Conservation (phyloP, 345 rosid genomes). For the Populus davidiana region DNA sequence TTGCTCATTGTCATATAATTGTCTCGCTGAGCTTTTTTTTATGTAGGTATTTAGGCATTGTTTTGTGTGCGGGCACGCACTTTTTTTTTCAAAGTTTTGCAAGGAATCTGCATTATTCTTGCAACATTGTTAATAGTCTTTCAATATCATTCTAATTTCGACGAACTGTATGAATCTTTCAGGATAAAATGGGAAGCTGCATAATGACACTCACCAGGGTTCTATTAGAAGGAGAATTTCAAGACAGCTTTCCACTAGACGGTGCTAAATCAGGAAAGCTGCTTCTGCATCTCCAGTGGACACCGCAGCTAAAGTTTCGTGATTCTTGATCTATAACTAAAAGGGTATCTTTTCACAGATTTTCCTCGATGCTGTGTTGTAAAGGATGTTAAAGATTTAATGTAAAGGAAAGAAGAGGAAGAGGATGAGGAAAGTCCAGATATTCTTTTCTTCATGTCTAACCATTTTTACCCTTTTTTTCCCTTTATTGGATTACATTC, state of each 20-base stretch:
- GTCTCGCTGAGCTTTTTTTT: no score
- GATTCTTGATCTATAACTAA: slow-evolving; percentile 28
- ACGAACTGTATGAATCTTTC: slow-evolving; percentile 20
- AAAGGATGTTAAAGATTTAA: neutral
- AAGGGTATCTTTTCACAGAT: neutral
- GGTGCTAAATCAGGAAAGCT: slow-evolving; percentile 71
- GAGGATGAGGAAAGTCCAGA: no score
- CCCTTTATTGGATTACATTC: no score
- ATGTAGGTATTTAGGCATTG: no score
- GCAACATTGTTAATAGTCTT: no score
- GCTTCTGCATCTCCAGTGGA: slow-evolving; percentile 69
- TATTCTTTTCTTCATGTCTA: neutral
- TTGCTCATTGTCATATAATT: no score
- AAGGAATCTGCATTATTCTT: no score
- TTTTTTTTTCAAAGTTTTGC: no score
- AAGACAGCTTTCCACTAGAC: slow-evolving; percentile 51
- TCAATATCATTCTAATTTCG: neutral
- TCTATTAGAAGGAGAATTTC: slow-evolving; percentile 67
- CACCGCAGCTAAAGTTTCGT: slow-evolving; percentile 57
- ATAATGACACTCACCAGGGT: slow-evolving; percentile 85
- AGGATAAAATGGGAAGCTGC: slow-evolving; percentile 78
- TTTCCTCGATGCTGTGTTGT: neutral
- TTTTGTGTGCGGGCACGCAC: no score
- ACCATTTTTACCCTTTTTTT: no score
- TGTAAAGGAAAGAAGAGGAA: neutral